Percentiles rank a stretch among this genome's conserved stretches.
Evolutionary conservation across 2,329 filamentous ascomycete species (phyloP).

Genomic region (Fusarium tricinctum): DNA sequence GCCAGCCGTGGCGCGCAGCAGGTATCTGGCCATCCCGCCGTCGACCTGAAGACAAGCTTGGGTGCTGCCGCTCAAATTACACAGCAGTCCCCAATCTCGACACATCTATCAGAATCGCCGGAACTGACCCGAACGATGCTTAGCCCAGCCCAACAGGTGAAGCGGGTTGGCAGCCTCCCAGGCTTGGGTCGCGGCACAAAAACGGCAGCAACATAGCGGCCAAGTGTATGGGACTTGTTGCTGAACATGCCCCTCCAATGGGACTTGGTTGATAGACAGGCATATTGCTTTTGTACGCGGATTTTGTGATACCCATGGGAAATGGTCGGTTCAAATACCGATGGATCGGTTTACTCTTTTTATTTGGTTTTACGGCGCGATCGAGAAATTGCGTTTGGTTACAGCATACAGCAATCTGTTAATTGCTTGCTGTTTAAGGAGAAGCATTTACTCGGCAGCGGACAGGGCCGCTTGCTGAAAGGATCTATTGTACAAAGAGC

Average conservation of each 20-base stretch:
- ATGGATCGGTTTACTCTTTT: constrained; percentile 41
- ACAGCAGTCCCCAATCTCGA: constrained; percentile 49
- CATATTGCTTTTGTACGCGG: constrained; percentile 50
- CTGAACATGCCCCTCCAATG: constrained; percentile 32
- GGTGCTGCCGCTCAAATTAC: constrained; percentile 44
- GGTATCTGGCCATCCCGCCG: constrained; percentile 25
- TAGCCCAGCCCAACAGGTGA: constrained; percentile 53
- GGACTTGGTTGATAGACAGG: constrained; percentile 44
- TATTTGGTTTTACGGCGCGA: constrained; percentile 39
- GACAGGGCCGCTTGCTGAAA: constrained; percentile 32
- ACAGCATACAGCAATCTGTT: constrained; percentile 23
- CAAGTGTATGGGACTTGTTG: constrained; percentile 14
- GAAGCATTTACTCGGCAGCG: constrained; percentile 35
- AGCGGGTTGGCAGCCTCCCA: constrained; percentile 52
- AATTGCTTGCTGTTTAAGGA: constrained; percentile 31
- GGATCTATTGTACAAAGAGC: constrained; percentile 44
- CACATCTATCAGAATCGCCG: constrained; percentile 58
- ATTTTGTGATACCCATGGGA: constrained; percentile 58
- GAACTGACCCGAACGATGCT: constrained; percentile 59
- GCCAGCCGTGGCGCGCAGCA: constrained; percentile 45
- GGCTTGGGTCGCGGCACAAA: constrained; percentile 54
- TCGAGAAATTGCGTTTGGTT: constrained; percentile 34
- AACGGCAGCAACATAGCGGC: constrained; percentile 52
- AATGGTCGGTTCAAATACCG: constrained; percentile 46
- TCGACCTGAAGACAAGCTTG: constrained; percentile 46